Evolutionary conservation across 2,329 filamentous ascomycete species (phyloP), one percentile per base, ranked within the genome.

Genomic region (Albophoma yamanashiensis): DNA sequence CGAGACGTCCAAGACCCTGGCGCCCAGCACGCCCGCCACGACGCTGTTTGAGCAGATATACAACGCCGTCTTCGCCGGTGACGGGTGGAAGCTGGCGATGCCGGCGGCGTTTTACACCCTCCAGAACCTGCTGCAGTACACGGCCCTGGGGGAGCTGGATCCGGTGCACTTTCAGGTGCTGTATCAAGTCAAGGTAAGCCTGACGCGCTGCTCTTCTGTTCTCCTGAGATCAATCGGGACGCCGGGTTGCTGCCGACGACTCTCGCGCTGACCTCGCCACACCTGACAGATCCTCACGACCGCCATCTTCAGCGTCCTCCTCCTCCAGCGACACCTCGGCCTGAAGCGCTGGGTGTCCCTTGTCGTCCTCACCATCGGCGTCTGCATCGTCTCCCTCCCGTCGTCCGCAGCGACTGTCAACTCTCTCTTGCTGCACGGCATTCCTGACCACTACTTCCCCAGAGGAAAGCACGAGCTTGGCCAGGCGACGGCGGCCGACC

Each of bases 11-110:
- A 82, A 84, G 67, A 89, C 84, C 11, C 80, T 91, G 11, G 88
- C 91, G 7, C 85, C 91, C 9, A 89, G 89, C 39, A 90, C 90
- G 27, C 89, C 91, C 2, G 88, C 88, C 25, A 91, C 90, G 0
- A 85, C 90, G 1, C 80, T 97, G 22, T 90, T 95, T 69, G 83
- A 87, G 67, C 88, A 91, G 68, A 84, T 97, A 31, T 89, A 87
- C 69, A 86, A 84, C 67, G 85, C 87, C 38, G 89, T 97, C 20
- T 96, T 97, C 70, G 88, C 89, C 0, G 88, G 89, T 12, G 94
- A 97, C 70, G 92, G 92, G 66, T 97, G 93, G 93, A 96, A 96
- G 74, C 77, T 99, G 64, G 91, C 91, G 11, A 86, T 97, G 50
- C 94, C 93, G 0, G 94, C 93, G 4, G 82, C 86, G 5, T 79